Conservation (phyloP, 2,329 filamentous ascomycete species). For the Diplodia corticola region DNA sequence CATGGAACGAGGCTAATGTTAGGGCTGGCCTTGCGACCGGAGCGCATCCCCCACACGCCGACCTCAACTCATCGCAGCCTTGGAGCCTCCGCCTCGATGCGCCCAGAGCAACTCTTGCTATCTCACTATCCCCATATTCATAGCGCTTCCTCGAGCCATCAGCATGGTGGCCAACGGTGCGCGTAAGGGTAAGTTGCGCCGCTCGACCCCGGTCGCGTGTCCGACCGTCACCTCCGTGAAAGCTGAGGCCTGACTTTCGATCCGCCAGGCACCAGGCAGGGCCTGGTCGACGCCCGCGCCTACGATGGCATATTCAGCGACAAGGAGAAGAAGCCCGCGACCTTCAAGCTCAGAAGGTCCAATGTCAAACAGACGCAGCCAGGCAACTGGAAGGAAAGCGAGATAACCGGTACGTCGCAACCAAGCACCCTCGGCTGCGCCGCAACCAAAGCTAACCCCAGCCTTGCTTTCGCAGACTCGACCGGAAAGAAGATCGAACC, state of each 20-base stretch:
- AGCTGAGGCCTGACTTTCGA: background rate
- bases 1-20: constrained; percentile 1
- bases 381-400: constrained; percentile 70
- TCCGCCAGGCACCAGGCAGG: constrained; percentile 27
- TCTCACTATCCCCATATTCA: constrained; percentile 14
- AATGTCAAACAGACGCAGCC: constrained; percentile 64
- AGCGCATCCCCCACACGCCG: constrained; percentile 14
- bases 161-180: constrained; percentile 39
- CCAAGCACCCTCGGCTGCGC: background rate
- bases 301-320: constrained; percentile 39
- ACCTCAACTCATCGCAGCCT: constrained; percentile 7
- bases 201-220: constrained; percentile 1
- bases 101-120: constrained; percentile 9
- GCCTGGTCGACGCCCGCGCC: constrained; percentile 33
- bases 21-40: constrained; percentile 14
- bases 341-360: constrained; percentile 58
- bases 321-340: constrained; percentile 43
- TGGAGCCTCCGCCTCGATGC: constrained; percentile 10
- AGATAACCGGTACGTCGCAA: constrained; percentile 58
- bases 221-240: background rate
- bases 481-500: constrained; percentile 20
- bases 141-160: background rate
- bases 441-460: background rate
- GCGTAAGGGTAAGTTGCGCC: constrained; percentile 36
- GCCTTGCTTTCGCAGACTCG: constrained; percentile 9